Evolutionary conservation across 2,329 filamentous ascomycete genomes (phyloP).

Genomic region (Penicillium sp.): DNA sequence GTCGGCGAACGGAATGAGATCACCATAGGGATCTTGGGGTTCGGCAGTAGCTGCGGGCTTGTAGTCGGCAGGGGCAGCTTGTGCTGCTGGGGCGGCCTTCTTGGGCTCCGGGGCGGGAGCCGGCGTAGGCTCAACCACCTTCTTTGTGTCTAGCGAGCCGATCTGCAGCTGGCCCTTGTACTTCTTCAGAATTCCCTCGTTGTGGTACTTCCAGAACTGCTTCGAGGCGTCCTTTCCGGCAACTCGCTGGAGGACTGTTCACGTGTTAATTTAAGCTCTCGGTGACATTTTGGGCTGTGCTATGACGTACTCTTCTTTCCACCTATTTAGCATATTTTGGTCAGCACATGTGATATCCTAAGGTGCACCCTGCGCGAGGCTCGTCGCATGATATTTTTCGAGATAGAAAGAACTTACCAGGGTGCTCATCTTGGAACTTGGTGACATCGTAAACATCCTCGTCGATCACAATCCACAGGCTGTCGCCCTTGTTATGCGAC

Average conservation of each 20-base stretch:
- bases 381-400: background rate
- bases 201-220: conserved; percentile 72
- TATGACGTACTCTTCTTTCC: conserved; percentile 68
- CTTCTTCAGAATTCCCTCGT: conserved; percentile 66
- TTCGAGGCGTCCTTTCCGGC: conserved; percentile 72
- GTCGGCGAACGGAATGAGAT: conserved; percentile 88
- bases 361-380: background rate
- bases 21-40: conserved; percentile 82
- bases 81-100: conserved; percentile 58
- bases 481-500: conserved; percentile 85
- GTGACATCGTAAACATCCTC: conserved; percentile 96
- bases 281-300: background rate
- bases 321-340: conserved; percentile 54
- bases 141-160: conserved; percentile 85
- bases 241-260: conserved; percentile 66
- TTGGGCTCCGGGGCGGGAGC: conserved; percentile 49
- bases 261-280: conserved; percentile 29
- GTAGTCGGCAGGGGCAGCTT: conserved; percentile 52
- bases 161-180: conserved; percentile 66
- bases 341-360: conserved; percentile 28
- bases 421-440: conserved; percentile 84
- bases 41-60: conserved; percentile 65
- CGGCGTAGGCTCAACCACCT: conserved; percentile 42
- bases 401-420: conserved; percentile 49
- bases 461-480: conserved; percentile 88